Evolutionary conservation across 2,329 filamentous ascomycete genomes (phyloP).

Genomic region (Ophiostoma fasciatum): DNA sequence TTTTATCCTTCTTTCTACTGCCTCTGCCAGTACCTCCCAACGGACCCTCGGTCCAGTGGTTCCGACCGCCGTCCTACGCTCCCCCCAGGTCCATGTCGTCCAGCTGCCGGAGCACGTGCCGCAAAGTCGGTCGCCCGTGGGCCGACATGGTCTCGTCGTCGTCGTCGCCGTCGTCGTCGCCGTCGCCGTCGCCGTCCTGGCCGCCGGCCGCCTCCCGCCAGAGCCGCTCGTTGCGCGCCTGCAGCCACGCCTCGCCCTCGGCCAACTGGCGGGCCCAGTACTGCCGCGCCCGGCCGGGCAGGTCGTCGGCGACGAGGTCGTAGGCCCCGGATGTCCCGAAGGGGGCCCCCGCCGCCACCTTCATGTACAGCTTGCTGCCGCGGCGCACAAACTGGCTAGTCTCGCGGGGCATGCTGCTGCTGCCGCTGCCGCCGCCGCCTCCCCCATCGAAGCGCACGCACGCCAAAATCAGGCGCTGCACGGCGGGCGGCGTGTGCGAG

Average conservation of each 20-base stretch:
- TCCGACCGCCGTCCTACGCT: too few relatives aligned
- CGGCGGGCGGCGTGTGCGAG: constrained; percentile 9
- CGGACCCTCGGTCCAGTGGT: too few relatives aligned
- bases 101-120: constrained; percentile 1
- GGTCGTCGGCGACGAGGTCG: not conserved
- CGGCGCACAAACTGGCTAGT: constrained; percentile 9
- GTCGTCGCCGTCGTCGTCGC: not conserved
- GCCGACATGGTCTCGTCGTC: not conserved
- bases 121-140: constrained; percentile 4
- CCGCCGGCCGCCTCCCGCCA: too few relatives aligned
- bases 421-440: constrained; percentile 3
- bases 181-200: too few relatives aligned
- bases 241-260: constrained; percentile 4
- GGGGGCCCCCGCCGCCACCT: not conserved
- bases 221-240: too few relatives aligned
- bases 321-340: too few relatives aligned
- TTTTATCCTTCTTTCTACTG: too few relatives aligned
- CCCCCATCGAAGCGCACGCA: too few relatives aligned
- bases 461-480: constrained; percentile 8
- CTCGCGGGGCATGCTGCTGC: too few relatives aligned
- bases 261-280: constrained; percentile 5
- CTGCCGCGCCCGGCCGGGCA: not conserved
- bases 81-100: too few relatives aligned
- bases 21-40: too few relatives aligned
- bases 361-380: constrained; percentile 10